phyloP scores from a whole-genome alignment of 1,139 yeast species.

The Taphrina flavorubra region DNA sequence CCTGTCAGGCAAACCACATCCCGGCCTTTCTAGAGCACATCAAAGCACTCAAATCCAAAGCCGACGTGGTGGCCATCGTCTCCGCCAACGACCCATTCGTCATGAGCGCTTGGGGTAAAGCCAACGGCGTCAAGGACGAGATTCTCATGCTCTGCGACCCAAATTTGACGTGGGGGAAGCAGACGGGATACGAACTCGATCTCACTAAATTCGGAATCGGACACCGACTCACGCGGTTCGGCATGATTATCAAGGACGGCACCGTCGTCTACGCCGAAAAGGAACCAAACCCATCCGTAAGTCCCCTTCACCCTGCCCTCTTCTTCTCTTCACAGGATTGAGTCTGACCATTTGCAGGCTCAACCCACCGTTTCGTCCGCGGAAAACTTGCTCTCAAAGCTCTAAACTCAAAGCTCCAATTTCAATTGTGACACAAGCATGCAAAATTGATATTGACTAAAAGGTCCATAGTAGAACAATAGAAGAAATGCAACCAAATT shows the following conservation, averaged over 20 bases:
- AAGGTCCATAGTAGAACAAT: no score
- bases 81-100: slow-evolving; percentile 87
- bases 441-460: no score
- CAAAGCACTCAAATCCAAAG: slow-evolving; percentile 64
- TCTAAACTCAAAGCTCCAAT: neutral
- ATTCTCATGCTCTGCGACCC: slow-evolving; percentile 50
- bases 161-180: slow-evolving; percentile 47
- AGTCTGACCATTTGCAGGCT: slow-evolving; percentile 13
- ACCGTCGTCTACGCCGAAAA: slow-evolving; percentile 66
- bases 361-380: slow-evolving; percentile 34
- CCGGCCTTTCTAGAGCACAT: slow-evolving; percentile 55
- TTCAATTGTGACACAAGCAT: no score
- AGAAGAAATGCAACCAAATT: no score
- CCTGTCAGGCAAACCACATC: slow-evolving; percentile 80
- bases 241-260: slow-evolving; percentile 70
- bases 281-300: slow-evolving; percentile 65
- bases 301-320: slow-evolving; percentile 52
- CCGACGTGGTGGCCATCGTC: slow-evolving; percentile 71
- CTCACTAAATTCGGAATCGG: slow-evolving; percentile 66
- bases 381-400: slow-evolving; percentile 26
- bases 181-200: slow-evolving; percentile 67
- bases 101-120: slow-evolving; percentile 59
- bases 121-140: slow-evolving; percentile 47
- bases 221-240: slow-evolving; percentile 72
- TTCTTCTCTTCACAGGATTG: neutral